Evolutionary conservation across 768 basidiomycete species (phyloP).

Genomic region (Pleurotus platypus): DNA sequence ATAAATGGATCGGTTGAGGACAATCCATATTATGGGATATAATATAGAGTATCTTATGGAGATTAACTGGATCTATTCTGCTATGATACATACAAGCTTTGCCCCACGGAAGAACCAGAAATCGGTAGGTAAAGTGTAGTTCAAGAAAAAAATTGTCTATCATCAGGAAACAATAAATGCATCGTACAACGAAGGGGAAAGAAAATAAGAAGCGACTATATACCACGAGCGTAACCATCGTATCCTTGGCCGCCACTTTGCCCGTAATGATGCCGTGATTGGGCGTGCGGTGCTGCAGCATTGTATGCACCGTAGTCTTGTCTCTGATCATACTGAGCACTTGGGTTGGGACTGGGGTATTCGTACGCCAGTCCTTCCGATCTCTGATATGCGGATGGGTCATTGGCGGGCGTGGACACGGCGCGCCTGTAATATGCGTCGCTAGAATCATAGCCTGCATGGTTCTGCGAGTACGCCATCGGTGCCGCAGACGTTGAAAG

Average conservation of each 20-base stretch:
- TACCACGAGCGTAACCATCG: slow-evolving; percentile 19
- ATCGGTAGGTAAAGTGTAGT: slow-evolving; percentile 3
- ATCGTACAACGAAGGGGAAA: slow-evolving; percentile 15
- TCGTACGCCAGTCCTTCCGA: slow-evolving; percentile 30
- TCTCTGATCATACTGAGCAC: slow-evolving; percentile 8
- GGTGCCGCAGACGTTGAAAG: slow-evolving; percentile 59
- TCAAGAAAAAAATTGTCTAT: slow-evolving; percentile 4
- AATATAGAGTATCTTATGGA: slow-evolving; percentile 1
- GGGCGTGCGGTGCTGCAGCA: slow-evolving; percentile 1
- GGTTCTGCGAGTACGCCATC: slow-evolving; percentile 33
- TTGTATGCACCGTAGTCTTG: slow-evolving; percentile 8
- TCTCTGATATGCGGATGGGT: slow-evolving; percentile 17
- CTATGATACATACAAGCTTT: slow-evolving; percentile 8
- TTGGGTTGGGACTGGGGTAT: slow-evolving; percentile 14
- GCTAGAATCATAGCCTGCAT: slow-evolving; percentile 40
- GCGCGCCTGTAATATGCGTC: slow-evolving; percentile 47
- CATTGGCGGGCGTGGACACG: slow-evolving; percentile 26
- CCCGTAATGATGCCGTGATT: slow-evolving; percentile 28
- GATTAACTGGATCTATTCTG: slow-evolving; percentile 7
- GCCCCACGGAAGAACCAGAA: slow-evolving; percentile 5
- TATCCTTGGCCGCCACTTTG: slow-evolving; percentile 25
- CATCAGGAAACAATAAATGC: slow-evolving; percentile 7
- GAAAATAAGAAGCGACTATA: slow-evolving; percentile 22
- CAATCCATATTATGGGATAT: slow-evolving; percentile 1
- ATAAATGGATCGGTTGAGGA: slow-evolving; percentile 13